A percentile compares a stretch with the other conserved stretches of the same genome.
phyloP scores from a whole-genome alignment of 2,329 filamentous ascomycete species.

The Diaporthe caulivora region DNA sequence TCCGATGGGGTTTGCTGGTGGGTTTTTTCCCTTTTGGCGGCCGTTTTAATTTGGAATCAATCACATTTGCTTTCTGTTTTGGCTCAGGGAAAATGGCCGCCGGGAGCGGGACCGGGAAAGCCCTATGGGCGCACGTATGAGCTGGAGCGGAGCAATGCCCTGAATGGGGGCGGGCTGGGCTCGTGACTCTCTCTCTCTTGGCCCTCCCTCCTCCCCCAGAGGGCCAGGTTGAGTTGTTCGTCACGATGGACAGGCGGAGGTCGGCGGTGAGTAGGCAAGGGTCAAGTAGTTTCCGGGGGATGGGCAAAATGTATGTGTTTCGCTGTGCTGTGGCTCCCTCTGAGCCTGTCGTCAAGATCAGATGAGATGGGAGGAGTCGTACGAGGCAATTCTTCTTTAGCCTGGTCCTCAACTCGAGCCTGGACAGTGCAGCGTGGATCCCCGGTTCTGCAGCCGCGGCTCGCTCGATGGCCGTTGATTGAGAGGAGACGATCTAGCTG shows the following conservation, averaged over 20 bases:
- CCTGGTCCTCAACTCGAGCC: neutral
- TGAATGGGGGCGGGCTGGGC: slow-evolving; percentile 6
- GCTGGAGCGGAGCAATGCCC: slow-evolving; percentile 13
- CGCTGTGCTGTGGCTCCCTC: neutral
- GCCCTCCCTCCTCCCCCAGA: too few relatives aligned
- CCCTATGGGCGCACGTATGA: neutral
- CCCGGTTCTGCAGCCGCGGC: slow-evolving; percentile 3
- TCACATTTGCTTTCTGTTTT: neutral
- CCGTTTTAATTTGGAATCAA: slow-evolving; percentile 15
- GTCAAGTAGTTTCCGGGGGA: neutral
- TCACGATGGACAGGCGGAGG: slow-evolving; percentile 23
- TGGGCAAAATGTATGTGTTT: neutral
- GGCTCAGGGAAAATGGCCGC: slow-evolving; percentile 1
- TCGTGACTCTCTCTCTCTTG: slow-evolving; percentile 28
- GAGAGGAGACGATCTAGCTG: neutral
- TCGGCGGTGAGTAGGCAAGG: slow-evolving; percentile 14
- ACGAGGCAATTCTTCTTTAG: slow-evolving; percentile 16
- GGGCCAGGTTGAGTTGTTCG: neutral
- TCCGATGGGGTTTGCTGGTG: neutral
- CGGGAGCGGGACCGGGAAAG: slow-evolving; percentile 2
- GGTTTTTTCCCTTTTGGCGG: neutral
- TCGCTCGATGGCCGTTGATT: neutral
- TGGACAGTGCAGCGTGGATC: slow-evolving; percentile 29
- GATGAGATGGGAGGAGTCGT: slow-evolving; percentile 20
- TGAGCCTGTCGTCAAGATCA: slow-evolving; percentile 6